Base-by-base conservation (phyloP, 495 filamentous ascomycete genomes). In the Talaromyces proteolyticus region DNA sequence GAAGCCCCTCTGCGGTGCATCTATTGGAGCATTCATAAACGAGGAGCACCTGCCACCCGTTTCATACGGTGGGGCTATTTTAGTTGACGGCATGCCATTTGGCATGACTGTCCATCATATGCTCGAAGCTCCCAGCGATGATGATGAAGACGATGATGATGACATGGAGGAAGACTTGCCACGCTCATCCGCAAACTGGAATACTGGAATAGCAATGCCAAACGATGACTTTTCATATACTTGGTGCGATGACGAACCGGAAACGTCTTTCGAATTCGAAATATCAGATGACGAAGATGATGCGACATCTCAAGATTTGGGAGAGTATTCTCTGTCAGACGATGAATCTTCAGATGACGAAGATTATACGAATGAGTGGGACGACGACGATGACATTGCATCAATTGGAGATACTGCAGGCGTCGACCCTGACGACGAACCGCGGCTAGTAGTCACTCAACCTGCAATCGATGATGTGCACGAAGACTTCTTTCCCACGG, bases 61-160 rank as follows among this genome's bases (percentile, higher is more conserved):
- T 3, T 90, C 89, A 8, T 91, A 91, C 62, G 92, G 92, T 4
- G 92, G 92, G 12, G 73, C 95, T 1, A 78, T 97, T 37, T 68
- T 93, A 6, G 82, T 96, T 6, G 89, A 96, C 62, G 81, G 85
- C 46, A 79, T 85, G 53, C 80, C 86, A 1, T 93, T 88, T 60
- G 92, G 91, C 6, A 89, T 96, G 85, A 95, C 87, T 16, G 92
- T 96, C 3, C 92, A 97, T 55, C 92, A 97, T 61, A 88, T 97
- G 82, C 76, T 97, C 1, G 92, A 97, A 55, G 80, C 86, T 14
- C 87, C 86, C 4, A 87, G 85, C 22, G 78, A 84, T 14, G 78
- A 81, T 37, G 77, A 61, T 14, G 78, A 84, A 12, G 78, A 81
- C 26, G 77, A 59, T 10, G 41, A 42, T 11, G 64, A 57, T 2